Base-by-base conservation (phyloP, 2,329 filamentous ascomycete species). In the Ophiocordyceps robertsii region DNA sequence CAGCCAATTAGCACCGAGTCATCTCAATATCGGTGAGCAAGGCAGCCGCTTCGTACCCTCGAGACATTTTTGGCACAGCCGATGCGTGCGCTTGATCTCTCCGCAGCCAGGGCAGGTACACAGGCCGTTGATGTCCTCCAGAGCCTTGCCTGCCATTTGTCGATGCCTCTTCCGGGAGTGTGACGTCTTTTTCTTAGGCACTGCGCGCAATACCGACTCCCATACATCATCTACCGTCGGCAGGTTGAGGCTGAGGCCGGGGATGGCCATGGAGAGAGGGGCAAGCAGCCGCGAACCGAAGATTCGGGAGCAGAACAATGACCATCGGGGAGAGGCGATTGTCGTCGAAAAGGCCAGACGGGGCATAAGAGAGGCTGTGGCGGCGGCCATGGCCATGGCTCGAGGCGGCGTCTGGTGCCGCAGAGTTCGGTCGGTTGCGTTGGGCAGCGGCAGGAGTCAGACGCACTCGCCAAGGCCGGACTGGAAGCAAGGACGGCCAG, bases 111-210 rank as follows among this genome's bases (percentile, higher is more conserved):
- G 84, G 60, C 92, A 98, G 57, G 79, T 85, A 67, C 88, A 94
- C 52, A 98, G 66, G 42, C 77, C 76, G 49, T 83, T 92, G 44
- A 94, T 80, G 59, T 98, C 92, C 67, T 95, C 85, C 53, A 98
- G 65, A 37, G 81, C 90, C 68, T 98, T 98, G 56, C 92, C 92
- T 21, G 89, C 90, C 81, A 96, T 84, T 59, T 94, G 88, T 55
- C 93, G 79, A 58, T 88, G 82, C 53, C 92, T 77, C 73, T 88
- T 95, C 70, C 92, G 95, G 70, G 86, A 86, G 63, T 98, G 87
- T 36, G 90, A 95, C 30, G 88, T 93, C 76, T 96, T 98, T 70
- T 95, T 96, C 75, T 98, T 98, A 6, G 92, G 92, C 14, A 96
- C 92, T 1, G 92, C 92, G 51, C 81, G 81, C 51, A 98, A 72